These are phyloP conservation scores for Glycine soja DNA, from an alignment of 306 rosid genomes.

Conservation along the genomic window DNA sequence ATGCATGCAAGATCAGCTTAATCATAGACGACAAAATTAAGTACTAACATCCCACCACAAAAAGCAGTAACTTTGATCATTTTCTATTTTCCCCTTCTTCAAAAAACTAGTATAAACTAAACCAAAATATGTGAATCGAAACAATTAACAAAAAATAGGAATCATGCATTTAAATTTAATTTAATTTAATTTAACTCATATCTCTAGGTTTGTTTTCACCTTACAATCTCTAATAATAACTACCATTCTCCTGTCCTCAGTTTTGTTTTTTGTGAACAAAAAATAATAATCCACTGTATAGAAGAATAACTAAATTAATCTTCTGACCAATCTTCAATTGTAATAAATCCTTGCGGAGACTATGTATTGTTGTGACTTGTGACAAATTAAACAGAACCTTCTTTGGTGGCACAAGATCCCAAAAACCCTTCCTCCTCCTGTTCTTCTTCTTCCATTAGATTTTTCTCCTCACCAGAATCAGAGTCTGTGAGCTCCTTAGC, in stretches of 20 bases:
- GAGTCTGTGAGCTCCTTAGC: conserved; percentile 45
- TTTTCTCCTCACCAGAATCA: neutral
- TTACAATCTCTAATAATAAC: neutral
- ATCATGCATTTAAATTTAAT: neutral
- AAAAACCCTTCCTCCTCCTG: neutral
- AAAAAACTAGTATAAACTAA: neutral
- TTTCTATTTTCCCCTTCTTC: neutral
- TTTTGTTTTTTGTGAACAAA: neutral
- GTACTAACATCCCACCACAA: neutral
- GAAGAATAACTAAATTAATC: too few species aligned
- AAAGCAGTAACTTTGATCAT: neutral
- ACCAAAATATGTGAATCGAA: neutral
- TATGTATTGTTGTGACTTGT: too few species aligned
- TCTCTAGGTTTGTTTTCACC: neutral
- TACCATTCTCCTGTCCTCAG: neutral
- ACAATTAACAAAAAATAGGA: neutral
- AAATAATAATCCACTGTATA: neutral
- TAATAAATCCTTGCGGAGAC: too few species aligned
- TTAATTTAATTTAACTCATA: neutral
- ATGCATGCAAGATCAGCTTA: neutral
- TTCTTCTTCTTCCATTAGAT: neutral
- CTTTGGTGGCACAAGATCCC: neutral
- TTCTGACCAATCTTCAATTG: too few species aligned
- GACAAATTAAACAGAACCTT: neutral
- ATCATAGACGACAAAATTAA: neutral